These are phyloP conservation scores for Colletotrichum tanaceti DNA, from an alignment of 2,329 filamentous ascomycete species.

Conservation along the genomic window DNA sequence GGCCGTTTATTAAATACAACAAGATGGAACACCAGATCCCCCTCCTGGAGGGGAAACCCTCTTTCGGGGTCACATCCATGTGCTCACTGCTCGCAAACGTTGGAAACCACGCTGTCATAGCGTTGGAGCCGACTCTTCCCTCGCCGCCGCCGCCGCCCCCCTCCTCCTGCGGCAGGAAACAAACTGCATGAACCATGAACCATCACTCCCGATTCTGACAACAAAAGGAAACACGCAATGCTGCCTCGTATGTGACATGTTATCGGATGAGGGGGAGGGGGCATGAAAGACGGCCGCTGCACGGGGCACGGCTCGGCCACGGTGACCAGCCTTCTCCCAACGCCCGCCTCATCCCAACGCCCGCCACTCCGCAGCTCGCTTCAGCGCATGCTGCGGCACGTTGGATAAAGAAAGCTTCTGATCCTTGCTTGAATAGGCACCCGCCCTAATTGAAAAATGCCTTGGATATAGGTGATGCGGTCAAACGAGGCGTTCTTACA, in stretches of 20 bases:
- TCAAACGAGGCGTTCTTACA: slow-evolving; percentile 18
- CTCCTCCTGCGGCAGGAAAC: neutral
- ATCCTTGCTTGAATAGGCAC: slow-evolving; percentile 16
- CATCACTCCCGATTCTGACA: slow-evolving; percentile 13
- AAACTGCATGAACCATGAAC: slow-evolving; percentile 32
- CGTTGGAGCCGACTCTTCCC: slow-evolving; percentile 6
- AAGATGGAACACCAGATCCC: too few species aligned
- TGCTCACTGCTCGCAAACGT: neutral
- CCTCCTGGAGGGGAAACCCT: neutral
- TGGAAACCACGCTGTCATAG: slow-evolving; percentile 22
- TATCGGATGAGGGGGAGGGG: neutral
- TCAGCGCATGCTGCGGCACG: slow-evolving; percentile 8
- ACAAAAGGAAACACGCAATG: neutral
- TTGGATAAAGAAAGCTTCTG: neutral
- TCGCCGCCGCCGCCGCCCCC: neutral
- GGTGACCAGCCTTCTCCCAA: neutral
- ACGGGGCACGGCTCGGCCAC: slow-evolving; percentile 16
- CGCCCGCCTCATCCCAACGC: too few species aligned
- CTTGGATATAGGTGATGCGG: slow-evolving; percentile 20
- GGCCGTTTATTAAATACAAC: slow-evolving; percentile 1
- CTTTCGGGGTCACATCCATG: neutral
- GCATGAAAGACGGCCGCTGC: slow-evolving; percentile 19
- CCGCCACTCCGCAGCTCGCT: slow-evolving; percentile 18
- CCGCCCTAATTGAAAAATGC: slow-evolving; percentile 32
- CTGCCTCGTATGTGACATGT: slow-evolving; percentile 10